Evolutionary conservation across 148 eudicot genomes (phyloP).

Genomic region (Cornus suecica): DNA sequence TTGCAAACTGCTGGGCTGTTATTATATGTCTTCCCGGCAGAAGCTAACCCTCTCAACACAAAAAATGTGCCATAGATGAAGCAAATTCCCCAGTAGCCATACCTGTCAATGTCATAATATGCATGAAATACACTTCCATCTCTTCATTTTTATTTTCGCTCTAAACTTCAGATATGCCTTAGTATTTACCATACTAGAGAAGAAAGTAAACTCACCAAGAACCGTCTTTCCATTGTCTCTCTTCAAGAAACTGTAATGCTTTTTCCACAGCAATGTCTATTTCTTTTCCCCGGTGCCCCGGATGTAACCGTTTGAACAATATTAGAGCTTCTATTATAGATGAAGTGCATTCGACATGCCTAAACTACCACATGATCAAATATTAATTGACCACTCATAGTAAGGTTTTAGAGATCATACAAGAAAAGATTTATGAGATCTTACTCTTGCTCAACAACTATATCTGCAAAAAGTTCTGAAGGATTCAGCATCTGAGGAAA

Average conservation of each 20-base stretch:
- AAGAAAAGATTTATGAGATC: neutral
- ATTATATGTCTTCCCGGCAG: slow-evolving; percentile 29
- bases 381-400: neutral
- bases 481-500: neutral
- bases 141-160: too few species aligned
- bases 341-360: neutral
- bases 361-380: neutral
- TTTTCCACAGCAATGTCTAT: neutral
- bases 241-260: neutral
- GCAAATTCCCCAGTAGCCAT: slow-evolving; percentile 55
- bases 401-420: neutral
- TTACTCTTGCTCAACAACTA: neutral
- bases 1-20: slow-evolving; percentile 35
- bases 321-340: neutral
- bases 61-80: slow-evolving; percentile 45
- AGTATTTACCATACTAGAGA: too few species aligned
- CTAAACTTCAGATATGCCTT: too few species aligned
- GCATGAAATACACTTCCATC: neutral
- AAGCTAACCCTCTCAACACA: slow-evolving; percentile 31
- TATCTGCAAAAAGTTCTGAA: neutral
- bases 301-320: neutral
- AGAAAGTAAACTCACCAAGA: neutral
- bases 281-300: neutral
- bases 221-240: neutral
- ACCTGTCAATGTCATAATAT: slow-evolving; percentile 22